phyloP scores from a whole-genome alignment of 352 stramenopile genomes.

The Globisporangium sylvaticum region DNA sequence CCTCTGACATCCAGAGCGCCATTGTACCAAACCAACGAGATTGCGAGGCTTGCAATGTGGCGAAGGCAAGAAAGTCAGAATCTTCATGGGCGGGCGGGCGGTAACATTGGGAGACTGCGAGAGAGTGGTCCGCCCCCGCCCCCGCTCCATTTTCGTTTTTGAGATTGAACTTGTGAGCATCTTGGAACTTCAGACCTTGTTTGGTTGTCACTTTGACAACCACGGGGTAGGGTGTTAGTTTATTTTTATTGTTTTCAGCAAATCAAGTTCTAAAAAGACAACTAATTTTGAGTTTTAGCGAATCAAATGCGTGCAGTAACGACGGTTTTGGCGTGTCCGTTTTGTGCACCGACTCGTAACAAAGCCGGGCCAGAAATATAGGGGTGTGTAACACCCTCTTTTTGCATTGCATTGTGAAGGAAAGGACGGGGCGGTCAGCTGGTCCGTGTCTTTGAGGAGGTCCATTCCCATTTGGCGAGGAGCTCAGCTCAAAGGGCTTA shows the following conservation, averaged over 20 bases:
- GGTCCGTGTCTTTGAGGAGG: slow-evolving; percentile 1
- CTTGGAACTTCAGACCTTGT: neutral
- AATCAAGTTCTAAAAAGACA: neutral
- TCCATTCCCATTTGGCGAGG: neutral
- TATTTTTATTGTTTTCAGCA: neutral
- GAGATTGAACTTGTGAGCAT: neutral
- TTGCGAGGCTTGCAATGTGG: neutral
- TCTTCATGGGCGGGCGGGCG: neutral
- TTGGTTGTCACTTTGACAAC: neutral
- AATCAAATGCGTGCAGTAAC: neutral
- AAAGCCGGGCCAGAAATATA: neutral
- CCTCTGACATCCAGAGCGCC: neutral
- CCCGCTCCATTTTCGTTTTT: neutral
- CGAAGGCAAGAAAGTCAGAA: slow-evolving; percentile 1
- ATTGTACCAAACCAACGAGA: neutral
- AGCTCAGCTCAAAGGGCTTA: neutral
- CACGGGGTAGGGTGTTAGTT: too few species aligned
- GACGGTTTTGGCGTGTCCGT: neutral
- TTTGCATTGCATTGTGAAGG: neutral
- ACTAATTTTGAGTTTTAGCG: neutral
- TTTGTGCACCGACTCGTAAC: slow-evolving; percentile 4
- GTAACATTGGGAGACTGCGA: neutral
- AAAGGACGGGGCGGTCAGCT: neutral
- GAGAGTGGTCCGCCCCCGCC: neutral
- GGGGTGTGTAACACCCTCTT: neutral